Conservation (phyloP, 1,284 basidiomycete genomes). For the Pterula multifida region DNA sequence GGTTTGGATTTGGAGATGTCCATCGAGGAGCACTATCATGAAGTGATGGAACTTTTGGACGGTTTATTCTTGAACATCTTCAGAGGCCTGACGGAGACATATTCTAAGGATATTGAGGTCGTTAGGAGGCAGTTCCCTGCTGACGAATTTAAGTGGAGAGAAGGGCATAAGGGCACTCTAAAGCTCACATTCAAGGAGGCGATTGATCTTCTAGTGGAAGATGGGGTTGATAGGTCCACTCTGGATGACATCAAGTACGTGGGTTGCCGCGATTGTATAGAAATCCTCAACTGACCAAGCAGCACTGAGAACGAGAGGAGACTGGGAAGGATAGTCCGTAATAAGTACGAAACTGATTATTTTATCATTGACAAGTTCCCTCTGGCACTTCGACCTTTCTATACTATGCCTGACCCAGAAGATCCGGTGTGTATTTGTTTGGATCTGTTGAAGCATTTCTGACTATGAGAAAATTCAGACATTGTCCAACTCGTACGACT, state of each 20-base stretch:
- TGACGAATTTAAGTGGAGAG: constrained; percentile 82
- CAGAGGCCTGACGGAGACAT: constrained; percentile 66
- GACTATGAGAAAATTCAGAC: constrained; percentile 29
- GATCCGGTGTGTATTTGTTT: constrained; percentile 52
- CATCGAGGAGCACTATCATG: constrained; percentile 97
- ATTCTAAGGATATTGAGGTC: constrained; percentile 70
- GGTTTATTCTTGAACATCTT: constrained; percentile 78
- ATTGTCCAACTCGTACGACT: constrained; percentile 97
- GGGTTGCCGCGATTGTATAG: neutral
- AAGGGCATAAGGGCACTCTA: constrained; percentile 72
- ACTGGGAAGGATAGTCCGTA: constrained; percentile 80
- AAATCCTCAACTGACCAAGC: constrained; percentile 3
- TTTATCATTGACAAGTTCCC: constrained; percentile 98
- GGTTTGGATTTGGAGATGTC: constrained; percentile 99
- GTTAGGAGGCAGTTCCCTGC: constrained; percentile 84
- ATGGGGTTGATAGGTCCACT: constrained; percentile 63
- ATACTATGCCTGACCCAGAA: constrained; percentile 92
- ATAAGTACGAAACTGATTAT: constrained; percentile 94
- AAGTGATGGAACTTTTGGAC: constrained; percentile 84
- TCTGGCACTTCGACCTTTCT: constrained; percentile 87
- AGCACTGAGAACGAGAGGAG: constrained; percentile 91
- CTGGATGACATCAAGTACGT: constrained; percentile 83
- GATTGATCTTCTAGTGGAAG: constrained; percentile 73
- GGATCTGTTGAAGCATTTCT: constrained; percentile 4
- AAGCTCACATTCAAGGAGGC: constrained; percentile 82